Evolutionary conservation across 768 basidiomycete genomes (phyloP).

Genomic region (Imleria badia): DNA sequence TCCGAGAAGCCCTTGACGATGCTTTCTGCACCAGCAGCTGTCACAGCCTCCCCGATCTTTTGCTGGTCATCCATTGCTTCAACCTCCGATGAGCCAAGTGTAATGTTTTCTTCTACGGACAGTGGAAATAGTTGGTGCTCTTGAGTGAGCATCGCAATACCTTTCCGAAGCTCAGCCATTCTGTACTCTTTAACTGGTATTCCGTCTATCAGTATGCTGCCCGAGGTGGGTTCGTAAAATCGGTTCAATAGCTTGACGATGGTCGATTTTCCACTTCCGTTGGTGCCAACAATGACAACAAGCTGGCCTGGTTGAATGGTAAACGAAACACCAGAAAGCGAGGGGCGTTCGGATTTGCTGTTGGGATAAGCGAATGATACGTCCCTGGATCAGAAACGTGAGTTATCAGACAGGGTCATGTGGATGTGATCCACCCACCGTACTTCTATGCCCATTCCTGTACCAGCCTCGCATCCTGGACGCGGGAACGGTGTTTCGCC

Average conservation of each 20-base stretch:
- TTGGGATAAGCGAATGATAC: constrained; percentile 55
- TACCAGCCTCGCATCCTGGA: constrained; percentile 6
- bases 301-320: constrained; percentile 32
- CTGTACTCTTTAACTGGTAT: constrained; percentile 34
- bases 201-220: constrained; percentile 41
- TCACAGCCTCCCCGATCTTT: constrained; percentile 21
- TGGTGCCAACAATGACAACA: constrained; percentile 36
- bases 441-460: constrained; percentile 20
- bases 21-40: constrained; percentile 40
- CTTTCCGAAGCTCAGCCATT: constrained; percentile 33
- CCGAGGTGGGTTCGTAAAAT: constrained; percentile 32
- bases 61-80: constrained; percentile 13
- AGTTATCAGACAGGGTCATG: not conserved
- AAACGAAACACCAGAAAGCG: constrained; percentile 30
- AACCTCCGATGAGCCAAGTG: constrained; percentile 27
- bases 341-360: constrained; percentile 22
- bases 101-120: constrained; percentile 41
- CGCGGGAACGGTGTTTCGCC: constrained; percentile 27
- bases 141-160: constrained; percentile 45
- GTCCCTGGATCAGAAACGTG: constrained; percentile 36
- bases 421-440: constrained; percentile 5
- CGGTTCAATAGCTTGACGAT: constrained; percentile 43
- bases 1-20: constrained; percentile 37
- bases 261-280: constrained; percentile 36
- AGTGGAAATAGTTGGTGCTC: constrained; percentile 39